Evolutionary conservation across 306 rosid genomes (phyloP).

Genomic region (Delonix regia): DNA sequence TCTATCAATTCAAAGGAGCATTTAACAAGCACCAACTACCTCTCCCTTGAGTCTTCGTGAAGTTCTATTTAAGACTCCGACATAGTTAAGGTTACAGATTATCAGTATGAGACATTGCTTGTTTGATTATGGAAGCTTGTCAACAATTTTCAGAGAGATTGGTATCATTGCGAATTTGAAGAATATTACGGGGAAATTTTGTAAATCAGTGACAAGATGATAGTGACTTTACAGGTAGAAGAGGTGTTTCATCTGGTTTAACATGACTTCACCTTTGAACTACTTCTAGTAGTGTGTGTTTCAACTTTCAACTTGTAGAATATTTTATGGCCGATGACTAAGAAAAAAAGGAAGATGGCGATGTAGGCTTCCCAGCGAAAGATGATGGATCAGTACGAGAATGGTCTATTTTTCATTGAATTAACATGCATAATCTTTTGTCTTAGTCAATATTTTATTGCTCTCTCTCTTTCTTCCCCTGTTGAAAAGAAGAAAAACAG

Average conservation of each 20-base stretch:
- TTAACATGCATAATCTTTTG: constrained; percentile 4
- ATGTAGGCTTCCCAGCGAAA: neutral
- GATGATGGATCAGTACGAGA: constrained; percentile 9
- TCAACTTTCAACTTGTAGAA: constrained; percentile 34
- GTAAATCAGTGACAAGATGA: constrained; percentile 37
- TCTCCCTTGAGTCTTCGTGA: constrained; percentile 33
- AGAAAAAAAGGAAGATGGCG: neutral
- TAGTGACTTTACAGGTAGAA: constrained; percentile 36
- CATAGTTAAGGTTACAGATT: constrained; percentile 34
- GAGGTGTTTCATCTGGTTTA: constrained; percentile 34
- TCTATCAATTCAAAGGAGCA: constrained; percentile 39
- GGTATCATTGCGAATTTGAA: constrained; percentile 11
- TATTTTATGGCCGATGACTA: neutral
- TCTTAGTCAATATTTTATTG: neutral
- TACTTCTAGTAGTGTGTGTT: constrained; percentile 32
- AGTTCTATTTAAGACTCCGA: constrained; percentile 38
- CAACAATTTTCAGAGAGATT: constrained; percentile 6
- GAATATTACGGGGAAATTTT: constrained; percentile 21
- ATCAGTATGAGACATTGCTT: constrained; percentile 17
- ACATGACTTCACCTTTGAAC: constrained; percentile 43
- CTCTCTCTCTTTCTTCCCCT: neutral
- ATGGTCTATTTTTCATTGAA: constrained; percentile 18
- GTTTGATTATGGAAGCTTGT: constrained; percentile 36
- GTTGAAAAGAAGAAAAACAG: neutral
- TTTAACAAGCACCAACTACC: constrained; percentile 47